A percentile compares a stretch with the other conserved stretches of the same genome.
These are phyloP conservation scores for Lenzites betulinus DNA, from an alignment of 768 basidiomycete genomes.

Conservation along the genomic window DNA sequence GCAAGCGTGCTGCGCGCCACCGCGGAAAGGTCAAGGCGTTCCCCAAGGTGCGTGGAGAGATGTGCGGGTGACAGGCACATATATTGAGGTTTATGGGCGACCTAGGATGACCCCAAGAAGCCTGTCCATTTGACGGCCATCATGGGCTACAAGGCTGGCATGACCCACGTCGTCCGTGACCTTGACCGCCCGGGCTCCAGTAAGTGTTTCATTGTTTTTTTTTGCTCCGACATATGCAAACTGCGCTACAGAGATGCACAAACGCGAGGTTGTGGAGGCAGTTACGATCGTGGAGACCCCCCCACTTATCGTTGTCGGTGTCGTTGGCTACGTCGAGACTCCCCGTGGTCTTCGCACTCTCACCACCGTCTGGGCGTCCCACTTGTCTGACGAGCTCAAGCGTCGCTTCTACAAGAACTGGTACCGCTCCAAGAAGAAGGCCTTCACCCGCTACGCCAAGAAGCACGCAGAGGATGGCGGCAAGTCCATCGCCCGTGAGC, in stretches of 20 bases:
- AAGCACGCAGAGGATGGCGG: conserved; percentile 96
- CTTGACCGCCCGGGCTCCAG: conserved; percentile 99
- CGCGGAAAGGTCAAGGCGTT: conserved; percentile 99
- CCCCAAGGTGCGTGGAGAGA: conserved; percentile 73
- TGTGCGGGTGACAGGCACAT: not conserved
- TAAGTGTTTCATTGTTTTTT: conserved; percentile 48
- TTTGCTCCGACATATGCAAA: not conserved
- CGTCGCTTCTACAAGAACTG: conserved; percentile 99
- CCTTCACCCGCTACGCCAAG: conserved; percentile 99
- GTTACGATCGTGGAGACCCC: conserved; percentile 96
- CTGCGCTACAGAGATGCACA: conserved; percentile 89
- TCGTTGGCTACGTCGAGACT: conserved; percentile 99
- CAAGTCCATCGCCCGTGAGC: conserved; percentile 90
- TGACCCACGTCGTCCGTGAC: conserved; percentile 99
- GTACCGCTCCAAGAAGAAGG: conserved; percentile 99
- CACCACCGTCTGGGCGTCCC: conserved; percentile 98
- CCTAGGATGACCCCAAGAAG: conserved; percentile 98
- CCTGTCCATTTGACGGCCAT: conserved; percentile 97
- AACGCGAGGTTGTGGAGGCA: conserved; percentile 98
- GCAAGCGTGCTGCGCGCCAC: conserved; percentile 96
- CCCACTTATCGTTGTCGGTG: conserved; percentile 94
- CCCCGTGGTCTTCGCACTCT: conserved; percentile 98
- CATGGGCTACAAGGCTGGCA: conserved; percentile 99
- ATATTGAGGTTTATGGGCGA: conserved; percentile 2
- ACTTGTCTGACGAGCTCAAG: conserved; percentile 97